These are phyloP conservation scores for Cryomyces minteri DNA, from an alignment of 495 filamentous ascomycete species.

Conservation along the genomic window DNA sequence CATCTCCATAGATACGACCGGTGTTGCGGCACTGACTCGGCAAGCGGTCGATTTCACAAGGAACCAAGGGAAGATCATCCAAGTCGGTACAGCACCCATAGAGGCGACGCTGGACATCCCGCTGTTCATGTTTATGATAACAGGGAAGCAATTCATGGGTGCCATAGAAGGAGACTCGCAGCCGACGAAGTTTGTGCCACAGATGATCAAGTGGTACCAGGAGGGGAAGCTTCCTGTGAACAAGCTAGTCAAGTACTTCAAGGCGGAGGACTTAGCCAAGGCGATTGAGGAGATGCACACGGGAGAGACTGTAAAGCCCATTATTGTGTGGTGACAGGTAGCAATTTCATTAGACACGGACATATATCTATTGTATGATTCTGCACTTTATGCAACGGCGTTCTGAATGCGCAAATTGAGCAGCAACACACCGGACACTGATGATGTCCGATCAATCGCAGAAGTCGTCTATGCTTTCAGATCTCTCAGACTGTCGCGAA, in stretches of 20 bases:
- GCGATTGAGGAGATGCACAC: constrained; percentile 27
- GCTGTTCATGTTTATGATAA: constrained; percentile 8
- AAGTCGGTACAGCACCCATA: constrained; percentile 10
- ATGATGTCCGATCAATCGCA: no score
- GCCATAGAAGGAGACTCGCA: constrained; percentile 10
- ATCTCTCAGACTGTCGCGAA: no score
- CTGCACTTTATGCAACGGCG: no score
- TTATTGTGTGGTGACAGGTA: constrained; percentile 10
- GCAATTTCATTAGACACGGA: no score
- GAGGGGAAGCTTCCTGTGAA: constrained; percentile 18
- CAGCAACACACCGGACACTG: no score
- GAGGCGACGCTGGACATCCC: constrained; percentile 7
- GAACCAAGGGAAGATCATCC: constrained; percentile 11
- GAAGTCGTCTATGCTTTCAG: no score
- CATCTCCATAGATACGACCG: constrained; percentile 13
- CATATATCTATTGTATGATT: no score
- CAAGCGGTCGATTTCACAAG: constrained; percentile 7
- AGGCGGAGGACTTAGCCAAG: constrained; percentile 47
- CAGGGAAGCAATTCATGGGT: constrained; percentile 8
- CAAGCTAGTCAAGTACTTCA: constrained; percentile 21
- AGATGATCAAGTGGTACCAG: constrained; percentile 16
- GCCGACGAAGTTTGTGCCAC: constrained; percentile 9
- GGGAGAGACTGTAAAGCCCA: constrained; percentile 16
- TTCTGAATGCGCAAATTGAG: no score
- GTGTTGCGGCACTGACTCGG: constrained; percentile 8